Evolutionary conservation across 2,329 filamentous ascomycete genomes (phyloP).

Genomic region (Diaporthe longicolla): DNA sequence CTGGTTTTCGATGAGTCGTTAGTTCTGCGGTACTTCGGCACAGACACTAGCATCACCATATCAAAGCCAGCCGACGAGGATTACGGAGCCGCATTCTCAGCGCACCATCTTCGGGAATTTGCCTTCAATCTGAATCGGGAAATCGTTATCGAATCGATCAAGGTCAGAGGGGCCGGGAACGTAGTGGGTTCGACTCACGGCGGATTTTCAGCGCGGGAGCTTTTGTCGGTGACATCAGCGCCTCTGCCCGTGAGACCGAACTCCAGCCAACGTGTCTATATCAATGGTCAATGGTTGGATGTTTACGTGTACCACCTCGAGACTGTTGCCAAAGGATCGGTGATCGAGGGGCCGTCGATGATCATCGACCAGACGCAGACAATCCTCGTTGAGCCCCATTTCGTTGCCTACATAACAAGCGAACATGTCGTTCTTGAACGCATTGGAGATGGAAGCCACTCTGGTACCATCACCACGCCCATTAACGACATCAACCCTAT

Average conservation of each 20-base stretch:
- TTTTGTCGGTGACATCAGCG: constrained; percentile 43
- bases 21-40: constrained; percentile 60
- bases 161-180: constrained; percentile 54
- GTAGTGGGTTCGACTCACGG: background rate
- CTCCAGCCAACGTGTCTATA: constrained; percentile 22
- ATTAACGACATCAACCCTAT: constrained; percentile 83
- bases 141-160: constrained; percentile 59
- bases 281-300: constrained; percentile 42
- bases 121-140: constrained; percentile 55
- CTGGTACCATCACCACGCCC: constrained; percentile 75
- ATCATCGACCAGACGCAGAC: constrained; percentile 79
- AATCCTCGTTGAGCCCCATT: constrained; percentile 77
- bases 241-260: constrained; percentile 25
- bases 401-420: constrained; percentile 61
- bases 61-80: constrained; percentile 47
- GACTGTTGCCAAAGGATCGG: constrained; percentile 67
- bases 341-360: constrained; percentile 75
- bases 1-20: constrained; percentile 58
- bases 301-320: constrained; percentile 77
- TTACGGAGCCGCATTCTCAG: constrained; percentile 53
- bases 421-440: constrained; percentile 59
- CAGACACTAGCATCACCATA: constrained; percentile 60
- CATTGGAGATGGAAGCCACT: background rate
- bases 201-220: constrained; percentile 18
- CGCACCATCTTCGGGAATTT: constrained; percentile 58